A percentile compares a stretch with the other conserved stretches of the same genome.
These are phyloP conservation scores for Bipolaris oryzae DNA, from an alignment of 2,329 filamentous ascomycete species.

Conservation along the genomic window DNA sequence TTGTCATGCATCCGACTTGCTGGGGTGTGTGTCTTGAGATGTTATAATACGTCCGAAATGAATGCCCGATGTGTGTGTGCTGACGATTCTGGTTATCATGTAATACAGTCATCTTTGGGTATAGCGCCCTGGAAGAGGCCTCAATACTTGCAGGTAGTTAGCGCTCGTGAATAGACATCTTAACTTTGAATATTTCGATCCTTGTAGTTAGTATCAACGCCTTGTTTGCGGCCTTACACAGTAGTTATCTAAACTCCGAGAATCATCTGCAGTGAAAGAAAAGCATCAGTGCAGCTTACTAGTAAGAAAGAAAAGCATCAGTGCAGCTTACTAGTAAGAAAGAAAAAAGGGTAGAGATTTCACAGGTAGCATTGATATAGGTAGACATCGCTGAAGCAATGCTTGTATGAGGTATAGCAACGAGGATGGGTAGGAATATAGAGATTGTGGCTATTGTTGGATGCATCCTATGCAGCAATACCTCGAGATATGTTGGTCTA, in stretches of 20 bases:
- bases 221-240: neutral
- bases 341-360: too few relatives aligned
- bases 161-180: neutral
- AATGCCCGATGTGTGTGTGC: too few relatives aligned
- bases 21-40: neutral
- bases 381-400: neutral
- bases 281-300: neutral
- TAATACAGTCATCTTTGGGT: neutral
- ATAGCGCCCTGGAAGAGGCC: neutral
- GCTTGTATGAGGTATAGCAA: too few relatives aligned
- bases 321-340: too few relatives aligned
- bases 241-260: neutral
- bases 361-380: neutral
- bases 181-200: neutral
- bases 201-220: neutral
- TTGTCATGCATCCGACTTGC: neutral
- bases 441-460: neutral
- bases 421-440: neutral
- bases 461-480: neutral
- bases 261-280: neutral
- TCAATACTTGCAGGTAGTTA: neutral
- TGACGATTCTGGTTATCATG: too few relatives aligned
- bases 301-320: neutral
- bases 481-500: neutral
- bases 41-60: conserved; percentile 3